Base-by-base conservation (phyloP, 106 monocot genomes). In the Platanthera guangdongensis region DNA sequence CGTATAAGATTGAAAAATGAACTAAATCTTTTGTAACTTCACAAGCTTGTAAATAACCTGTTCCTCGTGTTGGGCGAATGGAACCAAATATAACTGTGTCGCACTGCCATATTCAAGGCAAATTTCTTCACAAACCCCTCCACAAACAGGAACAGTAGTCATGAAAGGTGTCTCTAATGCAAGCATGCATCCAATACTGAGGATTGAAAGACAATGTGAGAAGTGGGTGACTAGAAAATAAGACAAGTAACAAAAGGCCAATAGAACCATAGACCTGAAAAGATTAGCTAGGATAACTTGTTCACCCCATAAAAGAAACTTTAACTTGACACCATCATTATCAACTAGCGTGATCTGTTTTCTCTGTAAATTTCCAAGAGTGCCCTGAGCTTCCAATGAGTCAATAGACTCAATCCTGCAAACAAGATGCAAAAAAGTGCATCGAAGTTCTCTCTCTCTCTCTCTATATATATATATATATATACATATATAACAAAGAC, bases 61-160 rank as follows among this genome's bases (percentile, higher is more conserved):
- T 76, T 94, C 97, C 57, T 97, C 94, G 46, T 87, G 91, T 68
- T 88, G 89, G 83, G 89, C 57, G 60, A 84, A 83, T 64, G 97
- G 97, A 21, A 97, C 91, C 77, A 94, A 51, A 75, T 94, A 97
- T 77, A 97, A 81, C 30, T 91, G 91, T 80, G 97, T 97, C 49
- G 86, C 86, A 82, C 93, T 91, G 28, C 97, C 97, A 87, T 91
- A 97, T 80, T 97, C 97, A 76, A 97, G 86, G 81, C 91, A 91
- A 60, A 91, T 52, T 73, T 85, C 87, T 76, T 85, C 84, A 83
- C 80, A 74, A 25, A 54, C 70, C 52, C 75, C 76, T 53, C 76
- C 78, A 77, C 71, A 78, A 52, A 82, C 80, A 59, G 71, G 72
- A 79, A 76, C 15, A 75, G 78, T 81, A 73, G 86, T 71, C 75